These are phyloP conservation scores for Barnettozyma hawaiiensis DNA, from an alignment of 1,139 yeast genomes.

Conservation along the genomic window DNA sequence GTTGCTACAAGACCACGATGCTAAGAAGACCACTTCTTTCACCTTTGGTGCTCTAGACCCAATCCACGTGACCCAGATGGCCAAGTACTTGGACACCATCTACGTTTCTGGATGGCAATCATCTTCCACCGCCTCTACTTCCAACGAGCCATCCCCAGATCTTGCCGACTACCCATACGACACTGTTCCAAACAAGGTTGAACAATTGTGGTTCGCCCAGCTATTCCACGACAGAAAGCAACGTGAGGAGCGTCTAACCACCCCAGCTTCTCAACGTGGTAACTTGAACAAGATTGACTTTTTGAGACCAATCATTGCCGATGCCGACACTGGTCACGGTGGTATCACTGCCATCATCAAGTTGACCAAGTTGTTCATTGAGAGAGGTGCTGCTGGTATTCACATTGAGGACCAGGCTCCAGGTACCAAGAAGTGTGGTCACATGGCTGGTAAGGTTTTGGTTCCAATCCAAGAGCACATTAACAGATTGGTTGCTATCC, in stretches of 20 bases:
- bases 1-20: conserved; percentile 66
- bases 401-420: conserved; percentile 99
- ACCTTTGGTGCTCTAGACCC: conserved; percentile 98
- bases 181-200: conserved; percentile 97
- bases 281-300: conserved; percentile 61
- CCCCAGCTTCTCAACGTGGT: conserved; percentile 58
- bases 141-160: conserved; percentile 97
- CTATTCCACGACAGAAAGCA: conserved; percentile 96
- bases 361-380: conserved; percentile 92
- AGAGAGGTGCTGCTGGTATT: conserved; percentile 98
- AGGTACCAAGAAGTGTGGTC: conserved; percentile 96
- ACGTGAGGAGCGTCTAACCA: conserved; percentile 70
- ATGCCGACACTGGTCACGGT: conserved; percentile 98
- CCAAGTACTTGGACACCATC: conserved; percentile 85
- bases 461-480: conserved; percentile 98
- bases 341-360: conserved; percentile 95
- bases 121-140: conserved; percentile 94
- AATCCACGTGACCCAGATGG: conserved; percentile 94
- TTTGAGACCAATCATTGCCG: conserved; percentile 92
- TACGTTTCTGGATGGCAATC: conserved; percentile 96
- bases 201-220: conserved; percentile 95
- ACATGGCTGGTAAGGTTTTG: conserved; percentile 95
- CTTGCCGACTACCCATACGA: conserved; percentile 98
- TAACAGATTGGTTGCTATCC: conserved; percentile 86
- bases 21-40: conserved; percentile 64